phyloP scores from a whole-genome alignment of 345 rosid genomes.

The Limnanthes douglasii region DNA sequence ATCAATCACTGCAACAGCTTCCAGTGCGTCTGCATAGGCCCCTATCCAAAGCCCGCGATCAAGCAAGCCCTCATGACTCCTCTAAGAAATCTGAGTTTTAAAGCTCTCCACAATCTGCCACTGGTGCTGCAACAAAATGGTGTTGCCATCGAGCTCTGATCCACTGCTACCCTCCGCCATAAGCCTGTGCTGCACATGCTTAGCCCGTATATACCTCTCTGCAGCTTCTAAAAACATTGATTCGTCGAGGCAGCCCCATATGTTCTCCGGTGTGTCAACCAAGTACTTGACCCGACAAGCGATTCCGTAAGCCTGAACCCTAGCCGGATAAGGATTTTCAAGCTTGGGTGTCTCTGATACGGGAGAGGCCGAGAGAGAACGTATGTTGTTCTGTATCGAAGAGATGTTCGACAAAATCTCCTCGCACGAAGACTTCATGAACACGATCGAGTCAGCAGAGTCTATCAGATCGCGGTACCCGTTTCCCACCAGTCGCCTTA shows the following conservation, averaged over 20 bases:
- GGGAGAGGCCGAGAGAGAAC: constrained; percentile 46
- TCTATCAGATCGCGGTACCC: constrained; percentile 89
- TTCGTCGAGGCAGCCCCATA: constrained; percentile 93
- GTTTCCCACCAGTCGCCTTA: constrained; percentile 78
- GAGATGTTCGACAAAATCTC: constrained; percentile 53
- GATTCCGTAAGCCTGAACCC: constrained; percentile 44
- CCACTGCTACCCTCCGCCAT: constrained; percentile 9
- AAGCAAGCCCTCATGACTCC: constrained; percentile 70
- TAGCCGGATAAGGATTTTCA: constrained; percentile 12
- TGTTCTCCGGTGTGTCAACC: constrained; percentile 90
- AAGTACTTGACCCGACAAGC: constrained; percentile 87
- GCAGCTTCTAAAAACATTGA: constrained; percentile 84
- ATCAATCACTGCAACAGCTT: constrained; percentile 77
- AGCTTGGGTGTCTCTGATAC: constrained; percentile 33
- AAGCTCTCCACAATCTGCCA: constrained; percentile 98
- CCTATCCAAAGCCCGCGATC: constrained; percentile 46
- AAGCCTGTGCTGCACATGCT: constrained; percentile 55
- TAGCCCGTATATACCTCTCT: constrained; percentile 64
- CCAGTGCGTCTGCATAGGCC: constrained; percentile 71
- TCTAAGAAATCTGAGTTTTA: constrained; percentile 86
- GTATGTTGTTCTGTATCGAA: constrained; percentile 42
- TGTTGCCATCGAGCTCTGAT: constrained; percentile 28
- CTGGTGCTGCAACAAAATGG: constrained; percentile 71
- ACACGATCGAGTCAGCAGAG: constrained; percentile 86
- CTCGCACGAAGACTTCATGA: constrained; percentile 71